Conservation (phyloP, 768 basidiomycete genomes). For the Pholiota conissans region DNA sequence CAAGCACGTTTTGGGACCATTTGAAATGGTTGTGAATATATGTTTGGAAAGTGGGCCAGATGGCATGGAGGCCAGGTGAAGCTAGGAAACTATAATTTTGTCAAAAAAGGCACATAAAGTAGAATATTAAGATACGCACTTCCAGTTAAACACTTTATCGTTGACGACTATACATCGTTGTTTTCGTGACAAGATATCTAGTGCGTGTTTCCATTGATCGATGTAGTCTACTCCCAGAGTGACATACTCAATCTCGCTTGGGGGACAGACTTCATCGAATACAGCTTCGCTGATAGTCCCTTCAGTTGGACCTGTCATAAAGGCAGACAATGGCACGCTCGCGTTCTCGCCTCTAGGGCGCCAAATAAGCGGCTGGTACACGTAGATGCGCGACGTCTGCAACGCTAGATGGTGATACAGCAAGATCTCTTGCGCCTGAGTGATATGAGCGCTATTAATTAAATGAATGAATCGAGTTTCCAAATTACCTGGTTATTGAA, state of each 20-base stretch:
- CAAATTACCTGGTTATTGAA: conserved; percentile 46
- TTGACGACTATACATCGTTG: conserved; percentile 45
- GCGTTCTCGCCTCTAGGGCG: conserved; percentile 41
- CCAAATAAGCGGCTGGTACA: conserved; percentile 48
- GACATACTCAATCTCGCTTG: conserved; percentile 36
- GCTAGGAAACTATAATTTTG: conserved; percentile 34
- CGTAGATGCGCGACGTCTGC: conserved; percentile 37
- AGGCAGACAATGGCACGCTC: conserved; percentile 42
- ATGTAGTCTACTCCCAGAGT: conserved; percentile 24
- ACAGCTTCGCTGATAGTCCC: conserved; percentile 34
- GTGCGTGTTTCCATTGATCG: conserved; percentile 38
- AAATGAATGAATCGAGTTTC: neutral
- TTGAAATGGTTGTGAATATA: conserved; percentile 40
- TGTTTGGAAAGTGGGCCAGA: conserved; percentile 41
- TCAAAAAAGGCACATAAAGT: too few species aligned
- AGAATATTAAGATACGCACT: too few species aligned
- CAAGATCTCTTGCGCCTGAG: conserved; percentile 45
- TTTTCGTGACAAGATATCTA: conserved; percentile 27
- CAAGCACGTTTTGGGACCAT: conserved; percentile 38
- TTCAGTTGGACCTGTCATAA: conserved; percentile 38
- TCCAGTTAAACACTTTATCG: conserved; percentile 44
- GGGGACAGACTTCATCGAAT: conserved; percentile 41
- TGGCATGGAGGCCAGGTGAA: conserved; percentile 34
- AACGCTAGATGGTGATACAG: conserved; percentile 46
- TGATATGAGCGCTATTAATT: neutral